Evolutionary conservation across 164 flowering plant species (phyloP), one percentile per base, ranked within the genome.

Genomic region (Amborella trichopoda): DNA sequence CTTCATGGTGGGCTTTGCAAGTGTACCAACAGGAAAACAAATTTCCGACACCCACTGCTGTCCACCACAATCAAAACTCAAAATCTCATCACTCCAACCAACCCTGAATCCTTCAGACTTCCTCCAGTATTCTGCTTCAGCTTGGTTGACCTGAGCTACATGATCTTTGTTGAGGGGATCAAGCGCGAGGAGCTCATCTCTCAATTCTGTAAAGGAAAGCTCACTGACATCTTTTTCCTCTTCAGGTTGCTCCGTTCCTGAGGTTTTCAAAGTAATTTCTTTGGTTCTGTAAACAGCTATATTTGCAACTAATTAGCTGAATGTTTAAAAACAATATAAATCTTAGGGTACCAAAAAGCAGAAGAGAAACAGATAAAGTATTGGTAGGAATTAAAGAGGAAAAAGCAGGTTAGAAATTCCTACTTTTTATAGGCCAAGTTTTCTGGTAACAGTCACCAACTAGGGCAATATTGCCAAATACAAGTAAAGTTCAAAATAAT

Each of bases 41-140:
- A 58, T 88, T 57, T 93, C 99, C 21, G 99, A 93, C n/a, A 93
- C 99, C 99, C 99, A 93, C 53, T 93, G 96, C 50, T 93, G 95
- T 22, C 99, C 99, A 58, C 99, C 99, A 72, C 99, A 93, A 68
- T 93, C 96, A 65, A 93, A 88, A 21, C 95, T 95, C 60, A 93
- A 57, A 40, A 93, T 87, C 63, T 93, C 99, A 71, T 93, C 99
- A 63, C 88, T 85, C 96, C 96, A 93, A 48, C 99, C 99, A 28
- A 80, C 81, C 67, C 96, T 68, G 46, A 82, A 93, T 55, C 99
- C 99, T 60, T 93, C 99, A 25, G 96, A 93, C 60, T 78, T 88
- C 54, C 59, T 74, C 99, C 99, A 93, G 65, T 72, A 93, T 45
- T 84, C 96, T 18, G 99, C 99, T 72, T 93, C 99, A 34, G 96